phyloP scores from a whole-genome alignment of 768 basidiomycete genomes.

The Kwoniella sp. region DNA sequence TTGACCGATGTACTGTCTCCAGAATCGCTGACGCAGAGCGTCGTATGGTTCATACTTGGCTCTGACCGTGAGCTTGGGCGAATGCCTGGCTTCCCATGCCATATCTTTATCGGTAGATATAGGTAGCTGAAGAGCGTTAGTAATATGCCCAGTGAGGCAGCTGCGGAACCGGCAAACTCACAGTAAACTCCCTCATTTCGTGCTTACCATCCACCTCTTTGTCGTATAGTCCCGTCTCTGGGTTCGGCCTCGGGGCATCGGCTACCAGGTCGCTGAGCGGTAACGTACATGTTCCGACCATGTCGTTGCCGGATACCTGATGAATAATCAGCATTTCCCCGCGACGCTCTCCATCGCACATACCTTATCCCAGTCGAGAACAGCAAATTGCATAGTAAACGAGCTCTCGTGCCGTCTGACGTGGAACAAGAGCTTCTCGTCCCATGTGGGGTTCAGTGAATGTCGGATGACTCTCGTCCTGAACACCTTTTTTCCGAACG shows the following conservation, averaged over 20 bases:
- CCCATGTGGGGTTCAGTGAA: conserved; percentile 75
- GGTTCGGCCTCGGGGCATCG: conserved; percentile 62
- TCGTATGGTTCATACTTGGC: conserved; percentile 96
- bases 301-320: conserved; percentile 62
- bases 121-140: conserved; percentile 52
- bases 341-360: neutral
- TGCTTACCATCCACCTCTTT: conserved; percentile 58
- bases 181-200: conserved; percentile 66
- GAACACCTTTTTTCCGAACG: conserved; percentile 96
- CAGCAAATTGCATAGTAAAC: conserved; percentile 71
- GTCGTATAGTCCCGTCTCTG: conserved; percentile 57
- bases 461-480: conserved; percentile 58
- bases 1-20: conserved; percentile 79
- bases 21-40: conserved; percentile 82
- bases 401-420: conserved; percentile 78
- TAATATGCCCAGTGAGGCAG: too few species aligned
- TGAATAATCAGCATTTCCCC: neutral
- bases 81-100: conserved; percentile 68
- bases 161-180: conserved; percentile 21
- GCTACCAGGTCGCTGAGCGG: conserved; percentile 67
- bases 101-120: conserved; percentile 62
- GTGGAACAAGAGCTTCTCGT: conserved; percentile 93
- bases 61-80: conserved; percentile 57
- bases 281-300: conserved; percentile 73
- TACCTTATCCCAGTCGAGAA: conserved; percentile 94